Percentiles rank a stretch among this genome's conserved stretches.
These are phyloP conservation scores for Furcasterigmium sp. DNA, from an alignment of 2,329 filamentous ascomycete species.

Conservation along the genomic window DNA sequence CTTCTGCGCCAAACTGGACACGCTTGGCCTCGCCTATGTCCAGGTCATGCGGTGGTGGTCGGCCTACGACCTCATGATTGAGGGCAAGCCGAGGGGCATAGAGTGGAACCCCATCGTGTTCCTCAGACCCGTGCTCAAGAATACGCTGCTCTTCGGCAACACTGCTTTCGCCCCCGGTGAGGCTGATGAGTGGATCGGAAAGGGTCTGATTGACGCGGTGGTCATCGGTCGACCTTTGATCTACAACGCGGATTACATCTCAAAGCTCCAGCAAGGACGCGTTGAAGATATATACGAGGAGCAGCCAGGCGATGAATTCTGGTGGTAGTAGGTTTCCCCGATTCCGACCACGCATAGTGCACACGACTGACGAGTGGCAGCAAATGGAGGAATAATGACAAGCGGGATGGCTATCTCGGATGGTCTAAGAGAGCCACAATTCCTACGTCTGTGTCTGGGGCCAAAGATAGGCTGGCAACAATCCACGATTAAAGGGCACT, in stretches of 20 bases:
- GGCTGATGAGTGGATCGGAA: not conserved
- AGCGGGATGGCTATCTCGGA: not conserved
- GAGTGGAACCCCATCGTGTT: not conserved
- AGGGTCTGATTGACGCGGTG: not conserved
- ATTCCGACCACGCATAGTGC: not conserved
- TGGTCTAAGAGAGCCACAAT: not conserved
- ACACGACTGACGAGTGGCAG: not conserved
- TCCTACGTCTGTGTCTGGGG: not conserved
- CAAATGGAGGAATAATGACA: slow-evolving; percentile 1
- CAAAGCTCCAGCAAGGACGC: not conserved
- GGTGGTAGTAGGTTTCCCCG: slow-evolving; percentile 1
- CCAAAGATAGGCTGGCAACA: not conserved
- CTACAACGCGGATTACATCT: not conserved
- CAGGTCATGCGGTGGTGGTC: not conserved
- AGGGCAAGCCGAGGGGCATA: not conserved
- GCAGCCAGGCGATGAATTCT: not conserved
- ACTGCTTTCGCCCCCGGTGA: not conserved
- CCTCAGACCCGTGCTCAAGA: not conserved
- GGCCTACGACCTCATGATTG: not conserved
- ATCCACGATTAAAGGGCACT: not conserved
- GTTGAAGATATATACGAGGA: not conserved
- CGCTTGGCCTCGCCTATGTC: not conserved
- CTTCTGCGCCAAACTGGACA: not conserved
- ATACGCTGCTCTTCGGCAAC: not conserved
- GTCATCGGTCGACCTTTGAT: not conserved